Evolutionary conservation across 2,329 filamentous ascomycete species (phyloP), one percentile per base, ranked within the genome.

Genomic region (Epichloe gansuensis): DNA sequence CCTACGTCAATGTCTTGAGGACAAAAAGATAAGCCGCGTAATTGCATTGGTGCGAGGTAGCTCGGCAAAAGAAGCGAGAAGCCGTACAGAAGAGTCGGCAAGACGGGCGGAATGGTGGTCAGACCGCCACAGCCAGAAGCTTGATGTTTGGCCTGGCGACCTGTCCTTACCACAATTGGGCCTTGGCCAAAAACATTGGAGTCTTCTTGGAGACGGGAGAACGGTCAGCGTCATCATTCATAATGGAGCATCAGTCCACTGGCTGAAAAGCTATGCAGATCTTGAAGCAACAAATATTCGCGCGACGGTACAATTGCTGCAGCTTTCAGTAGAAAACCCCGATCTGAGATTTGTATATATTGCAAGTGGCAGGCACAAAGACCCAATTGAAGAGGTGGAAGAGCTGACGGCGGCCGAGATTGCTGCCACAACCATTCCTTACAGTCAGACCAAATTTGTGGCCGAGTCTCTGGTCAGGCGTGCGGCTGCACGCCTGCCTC

Each of bases 391-490:
- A 7, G 34, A 52, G 21, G 9, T 15, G 21, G 50, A 52, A 23
- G 45, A 49, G 11, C 21, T 25, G 13, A 23, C 21, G 9, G 27
- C 38, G 6, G 17, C 5, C 13, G 36, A 52, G 2, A 13, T 52
- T 15, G 27, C 39, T 15, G 17, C n/a, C 5, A 31, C 23, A 3
- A 7, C 47, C 13, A 47, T 55, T 23, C 56, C 56, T 1, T 61
- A 61, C 41, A 55, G 49, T 43, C 59, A 60, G 50, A 59, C 58
- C 2, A 61, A 61, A 44, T 60, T 60, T 36, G 59, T 61, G 7
- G 50, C 59, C 3, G 57, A 61, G 21, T 53, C 54, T 1, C 27
- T 61, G 23, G 55, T 58, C 7, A 55, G 47, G 17, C 50, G 58
- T 12, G 56, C 55, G 1, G 57, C 58, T 3, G 48, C 47, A 4